Evolutionary conservation across 1,284 basidiomycete genomes (phyloP), one percentile per base, ranked within the genome.

Genomic region (Fomitopsis betulina): DNA sequence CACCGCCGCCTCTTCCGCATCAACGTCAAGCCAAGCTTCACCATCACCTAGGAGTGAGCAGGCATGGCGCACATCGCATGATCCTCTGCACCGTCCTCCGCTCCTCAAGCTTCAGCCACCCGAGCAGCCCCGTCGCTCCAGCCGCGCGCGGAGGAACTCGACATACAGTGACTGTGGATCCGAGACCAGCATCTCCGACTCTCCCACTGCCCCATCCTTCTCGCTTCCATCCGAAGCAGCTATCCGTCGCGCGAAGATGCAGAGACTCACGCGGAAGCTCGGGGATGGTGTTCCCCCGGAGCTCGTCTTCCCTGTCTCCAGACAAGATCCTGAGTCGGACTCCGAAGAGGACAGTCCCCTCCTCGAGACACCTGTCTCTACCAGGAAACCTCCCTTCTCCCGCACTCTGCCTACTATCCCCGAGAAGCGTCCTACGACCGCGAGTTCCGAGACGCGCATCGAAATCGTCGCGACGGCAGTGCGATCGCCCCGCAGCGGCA

Each of bases 211-310:
- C 12, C 70, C 74, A 0, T 62, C 70, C 1, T 79, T 80, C 65
- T 61, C 61, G 37, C 74, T 80, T 50, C 73, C 77, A 9, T 77
- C 77, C 13, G 58, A 71, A 8, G 71, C 72, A 23, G 67, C 70
- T 51, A 60, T 77, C 19, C 77, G 82, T 13, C 76, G 79, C 54
- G 72, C 76, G 63, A 87, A 86, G 70, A 81, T 88, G 76, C 83
- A 84, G 47, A 73, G 80, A 37, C 70, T 88, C 54, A 76, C 80
- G 45, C 79, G 77, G 63, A 83, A 74, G 64, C 76, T 88, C 1
- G 86, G 86, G 0, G 76, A 85, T 19, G 80, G 79, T 25, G 80
- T 87, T 13, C 86, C 86, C 3, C 62, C 77, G 0, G 75, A 79
- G 42, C 75, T 86, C 38, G 80, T 87, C 53, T 87, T 86, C 70